Conservation (phyloP, 495 filamentous ascomycete genomes). For the Hypoxylon subgilvum region DNA sequence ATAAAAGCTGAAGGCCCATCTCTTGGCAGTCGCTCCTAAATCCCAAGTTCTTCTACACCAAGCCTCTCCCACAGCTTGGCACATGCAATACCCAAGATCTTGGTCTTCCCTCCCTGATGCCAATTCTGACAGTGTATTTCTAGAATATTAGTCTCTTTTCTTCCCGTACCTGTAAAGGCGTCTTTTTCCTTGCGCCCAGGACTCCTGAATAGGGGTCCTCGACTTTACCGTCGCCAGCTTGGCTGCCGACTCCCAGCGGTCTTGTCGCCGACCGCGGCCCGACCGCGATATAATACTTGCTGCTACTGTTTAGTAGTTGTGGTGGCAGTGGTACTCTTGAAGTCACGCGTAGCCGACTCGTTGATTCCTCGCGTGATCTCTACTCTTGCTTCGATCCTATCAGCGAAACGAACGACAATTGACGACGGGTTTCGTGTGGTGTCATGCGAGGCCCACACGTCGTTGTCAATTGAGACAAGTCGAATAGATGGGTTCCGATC, state of each 20-base stretch:
- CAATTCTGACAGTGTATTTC: slow-evolving; percentile 28
- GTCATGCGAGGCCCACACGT: slow-evolving; percentile 42
- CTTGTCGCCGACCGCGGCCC: slow-evolving; percentile 11
- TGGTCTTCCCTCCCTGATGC: slow-evolving; percentile 34
- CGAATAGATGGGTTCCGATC: slow-evolving; percentile 46
- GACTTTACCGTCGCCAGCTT: slow-evolving; percentile 7
- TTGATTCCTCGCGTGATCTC: slow-evolving; percentile 14
- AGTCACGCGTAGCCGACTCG: slow-evolving; percentile 4
- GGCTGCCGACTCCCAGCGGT: not conserved
- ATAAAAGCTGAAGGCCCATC: slow-evolving; percentile 36
- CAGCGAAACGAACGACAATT: slow-evolving; percentile 4
- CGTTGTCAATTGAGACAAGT: slow-evolving; percentile 32
- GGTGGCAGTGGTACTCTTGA: not conserved
- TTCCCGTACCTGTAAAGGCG: slow-evolving; percentile 24
- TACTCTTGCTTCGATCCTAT: not conserved
- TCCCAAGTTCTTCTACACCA: slow-evolving; percentile 40
- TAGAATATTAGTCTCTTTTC: slow-evolving; percentile 1
- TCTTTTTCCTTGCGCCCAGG: slow-evolving; percentile 23
- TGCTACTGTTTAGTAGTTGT: no score
- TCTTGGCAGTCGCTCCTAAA: slow-evolving; percentile 42
- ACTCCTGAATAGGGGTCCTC: slow-evolving; percentile 29
- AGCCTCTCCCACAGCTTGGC: slow-evolving; percentile 44
- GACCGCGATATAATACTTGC: slow-evolving; percentile 6
- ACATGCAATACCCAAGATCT: slow-evolving; percentile 46
- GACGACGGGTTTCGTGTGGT: slow-evolving; percentile 29